Base-by-base conservation (phyloP, 495 filamentous ascomycete species). In the Xylaria telfairii region DNA sequence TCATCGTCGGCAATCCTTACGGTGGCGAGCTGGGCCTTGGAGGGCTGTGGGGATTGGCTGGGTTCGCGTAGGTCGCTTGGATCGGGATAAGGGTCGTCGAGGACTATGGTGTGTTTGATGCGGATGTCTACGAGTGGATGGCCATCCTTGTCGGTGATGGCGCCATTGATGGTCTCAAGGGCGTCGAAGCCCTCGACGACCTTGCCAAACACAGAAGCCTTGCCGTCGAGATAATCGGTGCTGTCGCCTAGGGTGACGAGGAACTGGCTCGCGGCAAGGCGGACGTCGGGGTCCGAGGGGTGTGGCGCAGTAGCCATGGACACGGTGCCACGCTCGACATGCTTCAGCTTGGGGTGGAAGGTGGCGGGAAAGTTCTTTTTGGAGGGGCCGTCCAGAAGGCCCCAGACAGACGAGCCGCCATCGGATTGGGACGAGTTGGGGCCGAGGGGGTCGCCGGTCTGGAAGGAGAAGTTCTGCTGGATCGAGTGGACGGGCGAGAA, bases 161-260 rank as follows among this genome's bases (percentile, higher is more conserved):
- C 86, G 53, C 89, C 88, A 80, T 98, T 97, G 83, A 98, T 95
- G 82, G 95, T 96, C 79, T 98, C 95, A 65, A 98, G 79, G 21
- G 87, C 89, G 81, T 97, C 95, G 69, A 97, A 97, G 1, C 95
- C 95, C 81, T 98, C 95, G 0, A 95, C 95, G 0, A 97, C 93
- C 71, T 94, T 93, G 39, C 95, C 95, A 81, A 97, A 98, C 51
- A 97, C 92, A n/a, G 93, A 93, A 1, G 92, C 93, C 76, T 95
- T 96, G 68, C 92, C 93, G 79, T 98, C 93, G 34, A 98, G 82
- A 74, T 92, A 95, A 71, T 97, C 95, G 4, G 95, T 87, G 71
- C 93, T 90, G 65, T 96, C 92, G 34, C 92, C 95, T 5, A 95
- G 84, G 6, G 95, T 98, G 65, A 98, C 87, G 71, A 97, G 87